Evolutionary conservation across 2,329 filamentous ascomycete genomes (phyloP), one percentile per base, ranked within the genome.

Genomic region (Coniochaeta sp.): DNA sequence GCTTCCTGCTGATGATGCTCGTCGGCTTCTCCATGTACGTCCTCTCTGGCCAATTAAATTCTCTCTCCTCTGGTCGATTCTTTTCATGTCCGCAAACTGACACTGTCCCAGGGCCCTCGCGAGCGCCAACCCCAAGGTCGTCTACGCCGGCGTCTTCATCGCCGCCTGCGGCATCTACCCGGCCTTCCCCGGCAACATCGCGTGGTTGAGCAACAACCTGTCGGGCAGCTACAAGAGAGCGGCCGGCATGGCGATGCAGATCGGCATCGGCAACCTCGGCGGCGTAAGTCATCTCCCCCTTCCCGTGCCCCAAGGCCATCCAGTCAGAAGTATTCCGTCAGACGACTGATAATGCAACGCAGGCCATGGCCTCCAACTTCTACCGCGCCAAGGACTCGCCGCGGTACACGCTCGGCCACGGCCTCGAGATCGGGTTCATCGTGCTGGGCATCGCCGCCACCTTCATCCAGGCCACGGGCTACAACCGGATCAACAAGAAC

Each of bases 121-220:
- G 1, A 82, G 81, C 61, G 65, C 68, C 3, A 85, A 87, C 60
- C 79, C 85, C 1, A 77, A 77, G 1, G 85, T 86, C 0, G 79
- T 85, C 12, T 96, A 96, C 65, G 89, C 83, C 0, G 91, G 89
- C 0, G 87, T 88, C 0, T 96, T 93, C 72, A 76, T 96, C 0
- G 88, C 85, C 0, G 88, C 90, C 0, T 81, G 90, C 60, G 89
- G 89, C 2, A 92, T 95, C 60, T 95, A 93, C 65, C 90, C 91
- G 0, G 86, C 84, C 30, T 89, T 95, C 60, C 78, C 90, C 0
- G 93, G 93, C 58, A 88, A 89, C 0, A 89, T 96, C 57, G 81
- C 88, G 0, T 96, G 91, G 91, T 76, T 87, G 0, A 83, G 84
- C 36, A 96, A 95, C 71, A 96, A 96, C 62, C 80, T 89, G 12